Evolutionary conservation across 768 basidiomycete genomes (phyloP), one percentile per base, ranked within the genome.

Genomic region (Suillus cothurnatus): DNA sequence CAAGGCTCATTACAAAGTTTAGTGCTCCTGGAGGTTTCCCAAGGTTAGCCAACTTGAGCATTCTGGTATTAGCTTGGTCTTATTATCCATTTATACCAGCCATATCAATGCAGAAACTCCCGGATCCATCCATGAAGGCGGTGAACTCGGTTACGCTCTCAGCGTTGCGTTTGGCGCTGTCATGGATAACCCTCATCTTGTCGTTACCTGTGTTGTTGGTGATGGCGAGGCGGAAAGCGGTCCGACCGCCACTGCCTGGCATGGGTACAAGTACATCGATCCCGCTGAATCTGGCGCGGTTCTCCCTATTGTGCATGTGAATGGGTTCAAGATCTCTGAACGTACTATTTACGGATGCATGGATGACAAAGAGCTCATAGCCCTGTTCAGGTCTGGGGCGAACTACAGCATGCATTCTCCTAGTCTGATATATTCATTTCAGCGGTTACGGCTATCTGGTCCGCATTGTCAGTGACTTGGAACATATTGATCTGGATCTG

Each of bases 311-410:
- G 81, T 97, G 2, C 92, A 95, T 72, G 85, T 91, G 67, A 95
- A 95, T 68, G 90, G 92, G 19, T 94, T 93, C 84, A 92, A 95
- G 82, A 95, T 96, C 66, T 93, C 91, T 0, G 93, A 95, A 73
- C 85, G 93, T 43, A 96, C 95, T 19, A 90, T 97, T 65, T 90
- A 88, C 65, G 95, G 94, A 47, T 89, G 89, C 26, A 95, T 96
- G 93, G 94, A 96, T 71, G 83, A 97, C 73, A 88, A 90, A 71
- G 95, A 96, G 73, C 78, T 95, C 32, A 83, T 80, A 21, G 79
- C 88, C 0, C 79, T 94, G 31, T 95, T 93, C 83, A 88, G 86
- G 91, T 89, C 63, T 31, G 28, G 19, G 11, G 19, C 28, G 19
- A 31, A 59, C 26, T 59, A 82, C 62, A 34, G 9, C 62, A 0